Evolutionary conservation across 139 green algal genomes (phyloP).

Genomic region (Trebouxia sp.): DNA sequence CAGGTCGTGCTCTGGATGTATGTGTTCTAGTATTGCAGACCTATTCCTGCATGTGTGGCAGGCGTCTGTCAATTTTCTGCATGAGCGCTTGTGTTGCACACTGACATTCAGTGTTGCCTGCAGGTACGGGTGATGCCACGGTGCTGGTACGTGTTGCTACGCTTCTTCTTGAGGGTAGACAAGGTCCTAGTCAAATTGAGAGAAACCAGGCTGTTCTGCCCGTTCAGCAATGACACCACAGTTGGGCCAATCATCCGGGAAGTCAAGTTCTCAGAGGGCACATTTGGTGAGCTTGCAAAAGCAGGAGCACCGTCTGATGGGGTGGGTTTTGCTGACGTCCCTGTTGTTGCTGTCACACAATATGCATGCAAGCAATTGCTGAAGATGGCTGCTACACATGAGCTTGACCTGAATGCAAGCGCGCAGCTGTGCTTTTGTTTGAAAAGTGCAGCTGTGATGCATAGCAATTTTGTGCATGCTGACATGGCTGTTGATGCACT

Average conservation of each 20-base stretch:
- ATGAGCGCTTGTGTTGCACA: too few species aligned
- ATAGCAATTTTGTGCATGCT: too few species aligned
- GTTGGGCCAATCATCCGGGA: constrained; percentile 39
- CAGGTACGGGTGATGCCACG: constrained; percentile 73
- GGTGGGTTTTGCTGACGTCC: neutral
- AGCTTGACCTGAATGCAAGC: too few species aligned
- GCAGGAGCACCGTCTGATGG: constrained; percentile 56
- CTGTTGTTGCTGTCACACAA: too few species aligned
- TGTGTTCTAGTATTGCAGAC: neutral
- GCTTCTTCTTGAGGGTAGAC: constrained; percentile 90
- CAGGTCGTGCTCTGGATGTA: neutral
- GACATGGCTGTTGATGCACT: too few species aligned
- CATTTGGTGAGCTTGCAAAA: constrained; percentile 54
- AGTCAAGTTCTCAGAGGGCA: constrained; percentile 66
- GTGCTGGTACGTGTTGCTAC: constrained; percentile 89
- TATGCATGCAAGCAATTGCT: neutral
- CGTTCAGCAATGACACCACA: neutral
- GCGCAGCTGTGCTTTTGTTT: too few species aligned
- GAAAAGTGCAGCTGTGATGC: too few species aligned
- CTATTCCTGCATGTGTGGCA: neutral
- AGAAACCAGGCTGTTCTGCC: constrained; percentile 78
- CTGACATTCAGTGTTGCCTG: neutral
- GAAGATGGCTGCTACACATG: neutral
- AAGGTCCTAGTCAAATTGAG: constrained; percentile 71
- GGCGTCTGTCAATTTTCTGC: neutral